A percentile compares a stretch with the other conserved stretches of the same genome.
Conservation (phyloP, 1,284 basidiomycete genomes). For the Vanrija sp. region DNA sequence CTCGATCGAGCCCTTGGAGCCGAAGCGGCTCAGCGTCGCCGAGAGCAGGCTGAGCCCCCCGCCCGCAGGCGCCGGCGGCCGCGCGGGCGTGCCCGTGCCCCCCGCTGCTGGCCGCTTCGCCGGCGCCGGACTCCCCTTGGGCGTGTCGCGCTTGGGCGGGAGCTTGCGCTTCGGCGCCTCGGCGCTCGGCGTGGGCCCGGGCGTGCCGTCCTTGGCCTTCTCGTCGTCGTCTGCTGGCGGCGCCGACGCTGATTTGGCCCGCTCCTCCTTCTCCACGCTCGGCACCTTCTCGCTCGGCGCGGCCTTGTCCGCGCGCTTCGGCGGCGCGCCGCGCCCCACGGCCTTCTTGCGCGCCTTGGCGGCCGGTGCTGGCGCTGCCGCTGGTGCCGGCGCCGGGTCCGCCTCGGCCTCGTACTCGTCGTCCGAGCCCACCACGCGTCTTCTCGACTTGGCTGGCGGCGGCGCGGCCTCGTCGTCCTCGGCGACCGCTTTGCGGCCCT, state of each 20-base stretch:
- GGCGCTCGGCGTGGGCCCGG: background rate
- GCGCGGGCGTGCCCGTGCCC: background rate
- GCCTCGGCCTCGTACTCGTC: background rate
- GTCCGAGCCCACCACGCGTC: no score
- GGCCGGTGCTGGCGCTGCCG: background rate
- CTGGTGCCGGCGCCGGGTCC: background rate
- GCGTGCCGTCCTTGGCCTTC: background rate
- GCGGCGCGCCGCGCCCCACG: background rate
- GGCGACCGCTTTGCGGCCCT: background rate
- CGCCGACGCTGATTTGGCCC: background rate
- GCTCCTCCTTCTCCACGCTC: background rate
- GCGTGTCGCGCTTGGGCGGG: background rate
- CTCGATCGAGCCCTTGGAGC: conserved; percentile 5
- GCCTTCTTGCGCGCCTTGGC: background rate
- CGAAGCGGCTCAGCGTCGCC: conserved; percentile 5
- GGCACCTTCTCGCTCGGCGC: background rate
- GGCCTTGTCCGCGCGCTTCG: background rate
- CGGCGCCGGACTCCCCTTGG: background rate
- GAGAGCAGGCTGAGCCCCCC: conserved; percentile 10
- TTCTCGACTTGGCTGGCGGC: background rate
- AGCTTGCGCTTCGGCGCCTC: background rate
- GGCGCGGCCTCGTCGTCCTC: background rate
- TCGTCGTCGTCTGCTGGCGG: background rate
- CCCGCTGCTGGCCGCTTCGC: no score
- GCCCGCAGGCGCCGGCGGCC: background rate